Conservation (phyloP, 257 asterid species). For the Plantago elongata region DNA sequence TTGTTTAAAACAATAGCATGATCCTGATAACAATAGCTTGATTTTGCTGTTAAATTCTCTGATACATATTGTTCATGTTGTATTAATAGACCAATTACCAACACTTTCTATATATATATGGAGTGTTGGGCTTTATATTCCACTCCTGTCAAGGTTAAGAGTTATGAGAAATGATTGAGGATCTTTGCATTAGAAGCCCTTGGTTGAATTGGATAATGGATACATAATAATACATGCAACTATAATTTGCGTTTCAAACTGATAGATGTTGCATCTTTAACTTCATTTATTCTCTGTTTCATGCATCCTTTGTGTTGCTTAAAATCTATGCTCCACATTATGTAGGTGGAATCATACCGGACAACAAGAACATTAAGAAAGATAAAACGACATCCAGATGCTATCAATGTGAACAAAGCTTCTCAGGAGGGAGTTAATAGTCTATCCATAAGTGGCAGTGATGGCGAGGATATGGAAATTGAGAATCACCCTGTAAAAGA, state of each 20-base stretch:
- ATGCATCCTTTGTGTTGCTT: neutral
- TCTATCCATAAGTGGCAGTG: constrained; percentile 29
- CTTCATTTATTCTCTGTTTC: neutral
- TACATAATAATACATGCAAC: too few relatives aligned
- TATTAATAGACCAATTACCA: too few relatives aligned
- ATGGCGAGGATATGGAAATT: constrained; percentile 44
- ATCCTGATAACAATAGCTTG: too few relatives aligned
- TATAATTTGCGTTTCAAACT: neutral
- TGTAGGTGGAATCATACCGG: constrained; percentile 69
- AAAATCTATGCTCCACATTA: constrained; percentile 6
- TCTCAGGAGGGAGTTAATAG: constrained; percentile 25
- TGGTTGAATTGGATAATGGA: too few relatives aligned
- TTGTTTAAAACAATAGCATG: too few relatives aligned
- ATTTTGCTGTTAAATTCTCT: too few relatives aligned
- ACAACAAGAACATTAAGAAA: constrained; percentile 67
- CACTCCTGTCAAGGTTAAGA: too few relatives aligned
- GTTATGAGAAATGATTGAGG: too few relatives aligned
- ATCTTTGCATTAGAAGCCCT: too few relatives aligned
- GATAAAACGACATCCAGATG: constrained; percentile 66
- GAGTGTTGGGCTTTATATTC: too few relatives aligned
- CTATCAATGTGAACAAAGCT: constrained; percentile 34
- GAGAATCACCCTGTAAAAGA: constrained; percentile 38
- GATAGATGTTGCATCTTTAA: neutral
- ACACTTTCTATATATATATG: too few relatives aligned
- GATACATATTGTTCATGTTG: too few relatives aligned